A percentile compares a stretch with the other conserved stretches of the same genome.
phyloP scores from a whole-genome alignment of 257 asterid species.

The Capsicum pubescens region DNA sequence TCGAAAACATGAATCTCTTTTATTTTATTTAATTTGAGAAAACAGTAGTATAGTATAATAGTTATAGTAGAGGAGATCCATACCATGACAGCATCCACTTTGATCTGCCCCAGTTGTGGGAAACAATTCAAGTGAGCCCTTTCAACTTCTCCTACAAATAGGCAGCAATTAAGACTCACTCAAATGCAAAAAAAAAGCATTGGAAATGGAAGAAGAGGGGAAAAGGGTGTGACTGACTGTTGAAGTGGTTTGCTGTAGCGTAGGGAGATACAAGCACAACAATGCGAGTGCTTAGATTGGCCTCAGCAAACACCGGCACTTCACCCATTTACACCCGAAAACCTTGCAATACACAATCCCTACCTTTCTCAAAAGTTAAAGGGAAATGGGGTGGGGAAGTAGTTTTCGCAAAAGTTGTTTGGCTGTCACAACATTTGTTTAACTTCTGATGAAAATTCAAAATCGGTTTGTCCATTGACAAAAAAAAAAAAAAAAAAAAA shows the following conservation, averaged over 20 bases:
- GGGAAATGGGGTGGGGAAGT: too few relatives aligned
- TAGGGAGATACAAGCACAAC: conserved; percentile 48
- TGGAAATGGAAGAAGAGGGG: not conserved
- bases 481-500: too few relatives aligned
- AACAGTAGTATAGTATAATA: too few relatives aligned
- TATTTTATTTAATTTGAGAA: not conserved
- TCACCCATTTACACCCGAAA: not conserved
- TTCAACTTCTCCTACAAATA: conserved; percentile 59
- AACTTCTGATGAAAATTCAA: too few relatives aligned
- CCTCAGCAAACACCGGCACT: conserved; percentile 45
- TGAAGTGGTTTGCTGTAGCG: conserved; percentile 48
- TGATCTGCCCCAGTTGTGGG: conserved; percentile 58
- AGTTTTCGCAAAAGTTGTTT: too few relatives aligned
- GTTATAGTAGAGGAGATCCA: conserved; percentile 5
- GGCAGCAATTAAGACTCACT: too few relatives aligned
- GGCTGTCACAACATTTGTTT: too few relatives aligned
- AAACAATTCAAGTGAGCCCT: conserved; percentile 65
- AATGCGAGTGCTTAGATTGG: conserved; percentile 62
- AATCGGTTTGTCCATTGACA: too few relatives aligned
- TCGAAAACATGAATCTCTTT: conserved; percentile 3
- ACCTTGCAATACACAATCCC: too few relatives aligned
- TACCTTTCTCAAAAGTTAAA: too few relatives aligned
- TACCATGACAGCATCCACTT: conserved; percentile 55
- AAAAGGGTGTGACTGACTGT: conserved; percentile 40
- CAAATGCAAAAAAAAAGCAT: too few relatives aligned